phyloP scores from a whole-genome alignment of 768 basidiomycete genomes.

The Tephrocybe sp. region DNA sequence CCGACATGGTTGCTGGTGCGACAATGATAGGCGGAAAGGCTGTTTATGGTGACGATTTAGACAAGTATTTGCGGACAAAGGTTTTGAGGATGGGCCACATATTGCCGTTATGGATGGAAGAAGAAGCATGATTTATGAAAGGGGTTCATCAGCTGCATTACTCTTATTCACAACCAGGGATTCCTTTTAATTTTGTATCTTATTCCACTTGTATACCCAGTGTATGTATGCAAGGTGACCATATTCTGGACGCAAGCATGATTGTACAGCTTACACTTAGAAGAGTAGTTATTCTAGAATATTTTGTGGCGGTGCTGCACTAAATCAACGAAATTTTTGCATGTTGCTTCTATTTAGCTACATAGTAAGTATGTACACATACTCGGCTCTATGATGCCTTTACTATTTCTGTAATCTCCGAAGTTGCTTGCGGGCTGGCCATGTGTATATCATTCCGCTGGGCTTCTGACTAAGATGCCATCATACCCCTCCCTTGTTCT shows the following conservation, averaged over 20 bases:
- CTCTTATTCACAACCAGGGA: neutral
- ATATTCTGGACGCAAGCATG: neutral
- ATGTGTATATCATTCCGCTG: neutral
- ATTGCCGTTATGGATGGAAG: conserved; percentile 57
- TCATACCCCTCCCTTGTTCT: neutral
- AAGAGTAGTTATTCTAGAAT: neutral
- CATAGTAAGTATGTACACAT: too few species aligned
- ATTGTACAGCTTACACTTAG: too few species aligned
- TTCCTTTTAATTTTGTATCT: conserved; percentile 3
- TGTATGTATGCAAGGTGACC: neutral
- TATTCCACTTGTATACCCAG: neutral
- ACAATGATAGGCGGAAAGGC: conserved; percentile 79
- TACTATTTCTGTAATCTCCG: neutral
- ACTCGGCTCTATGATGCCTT: neutral
- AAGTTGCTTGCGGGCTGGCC: neutral
- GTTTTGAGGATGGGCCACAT: conserved; percentile 98
- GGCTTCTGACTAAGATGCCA: conserved; percentile 1
- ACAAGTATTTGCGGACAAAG: conserved; percentile 95
- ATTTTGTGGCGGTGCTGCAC: neutral
- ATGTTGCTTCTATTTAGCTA: too few species aligned
- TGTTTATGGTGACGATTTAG: conserved; percentile 81
- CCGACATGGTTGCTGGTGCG: conserved; percentile 54
- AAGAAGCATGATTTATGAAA: conserved; percentile 22
- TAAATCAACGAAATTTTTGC: neutral
- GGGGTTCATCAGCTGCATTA: neutral